Conservation (phyloP, 2,329 filamentous ascomycete species). For the Nemania bipapillata region DNA sequence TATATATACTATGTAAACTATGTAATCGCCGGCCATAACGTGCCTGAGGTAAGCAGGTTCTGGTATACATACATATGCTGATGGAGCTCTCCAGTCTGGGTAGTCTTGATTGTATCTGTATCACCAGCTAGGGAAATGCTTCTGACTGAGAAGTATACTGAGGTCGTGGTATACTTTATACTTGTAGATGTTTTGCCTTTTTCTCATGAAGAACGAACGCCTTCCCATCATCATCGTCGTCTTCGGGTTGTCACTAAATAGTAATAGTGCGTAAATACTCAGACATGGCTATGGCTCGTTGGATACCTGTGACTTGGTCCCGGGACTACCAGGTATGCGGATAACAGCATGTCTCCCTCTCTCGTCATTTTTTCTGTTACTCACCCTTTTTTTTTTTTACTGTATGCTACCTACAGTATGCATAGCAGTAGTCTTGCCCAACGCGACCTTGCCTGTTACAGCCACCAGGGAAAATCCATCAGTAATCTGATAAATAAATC, state of each 20-base stretch:
- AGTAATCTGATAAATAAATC: slow-evolving; percentile 26
- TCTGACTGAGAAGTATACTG: too few relatives aligned
- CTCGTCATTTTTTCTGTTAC: slow-evolving; percentile 5
- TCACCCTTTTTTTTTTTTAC: slow-evolving; percentile 2
- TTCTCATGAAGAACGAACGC: neutral
- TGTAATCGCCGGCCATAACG: slow-evolving; percentile 5
- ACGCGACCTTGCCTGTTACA: slow-evolving; percentile 33
- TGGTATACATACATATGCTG: too few relatives aligned
- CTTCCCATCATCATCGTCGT: neutral
- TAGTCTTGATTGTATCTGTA: too few relatives aligned
- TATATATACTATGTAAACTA: too few relatives aligned
- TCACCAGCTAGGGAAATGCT: too few relatives aligned
- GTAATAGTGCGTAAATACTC: slow-evolving; percentile 24
- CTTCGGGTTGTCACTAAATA: slow-evolving; percentile 3
- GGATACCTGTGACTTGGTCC: slow-evolving; percentile 29
- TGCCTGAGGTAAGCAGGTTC: neutral
- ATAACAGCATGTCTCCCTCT: slow-evolving; percentile 9
- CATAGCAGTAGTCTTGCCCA: slow-evolving; percentile 29
- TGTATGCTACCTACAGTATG: slow-evolving; percentile 24
- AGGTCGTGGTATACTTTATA: neutral
- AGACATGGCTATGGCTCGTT: slow-evolving; percentile 27
- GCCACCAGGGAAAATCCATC: slow-evolving; percentile 3
- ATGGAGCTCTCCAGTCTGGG: too few relatives aligned
- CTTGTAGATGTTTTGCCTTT: too few relatives aligned
- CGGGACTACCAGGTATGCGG: slow-evolving; percentile 24